phyloP scores from a whole-genome alignment of 2,329 filamentous ascomycete species.

The Macroventuria anomochaeta region DNA sequence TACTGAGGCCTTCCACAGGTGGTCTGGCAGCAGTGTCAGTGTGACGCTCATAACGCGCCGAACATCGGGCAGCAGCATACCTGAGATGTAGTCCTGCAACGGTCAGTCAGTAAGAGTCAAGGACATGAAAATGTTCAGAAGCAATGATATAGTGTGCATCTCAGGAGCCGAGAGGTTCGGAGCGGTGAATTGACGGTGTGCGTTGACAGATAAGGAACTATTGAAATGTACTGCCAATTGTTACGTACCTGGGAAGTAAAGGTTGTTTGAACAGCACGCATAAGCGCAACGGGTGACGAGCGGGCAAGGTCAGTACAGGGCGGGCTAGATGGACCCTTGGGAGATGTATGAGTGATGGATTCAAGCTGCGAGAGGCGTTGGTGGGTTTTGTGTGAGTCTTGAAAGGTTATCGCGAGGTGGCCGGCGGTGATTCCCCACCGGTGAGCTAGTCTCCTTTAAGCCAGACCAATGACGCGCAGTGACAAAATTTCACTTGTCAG shows the following conservation, averaged over 20 bases:
- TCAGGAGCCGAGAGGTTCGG: slow-evolving; percentile 16
- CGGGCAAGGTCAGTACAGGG: slow-evolving; percentile 36
- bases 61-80: slow-evolving; percentile 48
- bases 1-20: slow-evolving; percentile 72
- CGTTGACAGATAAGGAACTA: slow-evolving; percentile 39
- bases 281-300: slow-evolving; percentile 47
- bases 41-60: slow-evolving; percentile 21
- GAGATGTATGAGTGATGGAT: slow-evolving; percentile 19
- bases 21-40: slow-evolving; percentile 56
- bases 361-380: slow-evolving; percentile 6
- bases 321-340: slow-evolving; percentile 34
- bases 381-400: slow-evolving; percentile 26
- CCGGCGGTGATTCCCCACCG: slow-evolving; percentile 14
- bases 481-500: slow-evolving; percentile 21
- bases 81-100: slow-evolving; percentile 68
- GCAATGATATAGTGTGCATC: slow-evolving; percentile 15
- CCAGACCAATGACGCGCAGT: slow-evolving; percentile 23
- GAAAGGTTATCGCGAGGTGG: slow-evolving; percentile 22
- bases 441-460: slow-evolving; percentile 1
- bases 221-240: slow-evolving; percentile 5
- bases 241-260: slow-evolving; percentile 61
- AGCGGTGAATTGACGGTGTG: slow-evolving; percentile 40
- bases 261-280: slow-evolving; percentile 59
- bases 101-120: slow-evolving; percentile 45
- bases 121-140: slow-evolving; percentile 8